These are phyloP conservation scores for Tylopilus balloui DNA, from an alignment of 768 basidiomycete species.

Conservation along the genomic window DNA sequence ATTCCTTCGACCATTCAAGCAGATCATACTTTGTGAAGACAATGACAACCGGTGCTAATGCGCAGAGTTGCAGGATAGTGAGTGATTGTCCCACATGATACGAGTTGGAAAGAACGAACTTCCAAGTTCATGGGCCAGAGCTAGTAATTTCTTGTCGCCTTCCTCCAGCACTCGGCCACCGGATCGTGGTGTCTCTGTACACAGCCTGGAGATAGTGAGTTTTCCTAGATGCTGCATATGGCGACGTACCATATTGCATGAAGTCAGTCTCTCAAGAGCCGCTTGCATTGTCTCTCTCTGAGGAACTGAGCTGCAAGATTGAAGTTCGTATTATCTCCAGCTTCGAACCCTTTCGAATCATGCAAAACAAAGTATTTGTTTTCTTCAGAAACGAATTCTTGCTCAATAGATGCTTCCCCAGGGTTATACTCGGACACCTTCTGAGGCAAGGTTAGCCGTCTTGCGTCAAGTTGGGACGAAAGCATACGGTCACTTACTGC, in stretches of 20 bases:
- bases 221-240: neutral
- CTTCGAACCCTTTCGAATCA: slow-evolving; percentile 4
- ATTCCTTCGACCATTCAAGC: neutral
- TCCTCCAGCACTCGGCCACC: slow-evolving; percentile 9
- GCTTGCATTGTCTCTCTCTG: neutral
- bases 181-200: slow-evolving; percentile 4
- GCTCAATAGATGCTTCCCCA: slow-evolving; percentile 2
- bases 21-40: slow-evolving; percentile 9
- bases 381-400: slow-evolving; percentile 5
- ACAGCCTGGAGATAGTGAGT: neutral
- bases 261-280: neutral
- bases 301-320: neutral
- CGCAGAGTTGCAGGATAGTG: too few species aligned
- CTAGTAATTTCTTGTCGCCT: slow-evolving; percentile 5
- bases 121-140: neutral
- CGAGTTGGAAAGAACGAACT: neutral
- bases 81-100: neutral
- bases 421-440: slow-evolving; percentile 1
- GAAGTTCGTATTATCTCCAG: neutral
- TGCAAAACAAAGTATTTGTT: slow-evolving; percentile 5
- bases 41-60: slow-evolving; percentile 3
- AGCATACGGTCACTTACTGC: too few species aligned
- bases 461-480: too few species aligned
- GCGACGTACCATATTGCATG: slow-evolving; percentile 1
- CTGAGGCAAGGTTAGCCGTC: too few species aligned